A percentile compares a stretch with the other conserved stretches of the same genome.
These are phyloP conservation scores for Malus hybrid DNA, from an alignment of 331 rosid genomes.

Conservation along the genomic window DNA sequence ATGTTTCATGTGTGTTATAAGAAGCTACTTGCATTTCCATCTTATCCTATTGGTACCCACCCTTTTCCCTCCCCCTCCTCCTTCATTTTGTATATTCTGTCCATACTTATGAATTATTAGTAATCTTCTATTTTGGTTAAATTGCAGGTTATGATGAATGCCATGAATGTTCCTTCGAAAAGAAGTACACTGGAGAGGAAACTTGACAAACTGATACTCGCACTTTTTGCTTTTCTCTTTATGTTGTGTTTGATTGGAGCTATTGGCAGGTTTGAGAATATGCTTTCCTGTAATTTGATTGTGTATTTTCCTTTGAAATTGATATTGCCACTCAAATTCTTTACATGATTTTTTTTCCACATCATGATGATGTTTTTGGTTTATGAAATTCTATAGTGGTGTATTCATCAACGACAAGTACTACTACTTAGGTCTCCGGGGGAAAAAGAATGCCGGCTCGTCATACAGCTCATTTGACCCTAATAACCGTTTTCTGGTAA, in stretches of 20 bases:
- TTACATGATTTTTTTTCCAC: background rate
- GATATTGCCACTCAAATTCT: background rate
- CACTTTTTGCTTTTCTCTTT: conserved; percentile 70
- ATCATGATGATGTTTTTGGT: conserved; percentile 18
- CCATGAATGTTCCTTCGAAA: conserved; percentile 98
- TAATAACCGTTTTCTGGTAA: conserved; percentile 69
- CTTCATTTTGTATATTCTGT: conserved; percentile 4
- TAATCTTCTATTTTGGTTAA: conserved; percentile 2
- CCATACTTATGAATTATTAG: conserved; percentile 13
- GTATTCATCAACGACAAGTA: conserved; percentile 61
- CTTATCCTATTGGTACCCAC: background rate
- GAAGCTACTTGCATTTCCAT: background rate
- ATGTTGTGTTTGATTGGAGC: conserved; percentile 81
- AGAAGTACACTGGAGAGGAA: conserved; percentile 94
- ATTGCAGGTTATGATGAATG: conserved; percentile 95
- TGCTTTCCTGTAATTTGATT: conserved; percentile 9
- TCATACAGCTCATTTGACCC: conserved; percentile 50
- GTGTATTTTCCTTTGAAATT: background rate
- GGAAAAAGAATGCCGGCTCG: background rate
- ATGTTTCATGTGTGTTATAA: background rate
- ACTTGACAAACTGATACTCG: conserved; percentile 87
- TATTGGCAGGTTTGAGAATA: conserved; percentile 59
- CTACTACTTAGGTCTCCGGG: conserved; percentile 67
- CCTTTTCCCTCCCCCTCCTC: background rate
- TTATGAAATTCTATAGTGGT: conserved; percentile 54